Evolutionary conservation across 345 rosid genomes (phyloP), one percentile per base, ranked within the genome.

Genomic region (Populus davidiana): DNA sequence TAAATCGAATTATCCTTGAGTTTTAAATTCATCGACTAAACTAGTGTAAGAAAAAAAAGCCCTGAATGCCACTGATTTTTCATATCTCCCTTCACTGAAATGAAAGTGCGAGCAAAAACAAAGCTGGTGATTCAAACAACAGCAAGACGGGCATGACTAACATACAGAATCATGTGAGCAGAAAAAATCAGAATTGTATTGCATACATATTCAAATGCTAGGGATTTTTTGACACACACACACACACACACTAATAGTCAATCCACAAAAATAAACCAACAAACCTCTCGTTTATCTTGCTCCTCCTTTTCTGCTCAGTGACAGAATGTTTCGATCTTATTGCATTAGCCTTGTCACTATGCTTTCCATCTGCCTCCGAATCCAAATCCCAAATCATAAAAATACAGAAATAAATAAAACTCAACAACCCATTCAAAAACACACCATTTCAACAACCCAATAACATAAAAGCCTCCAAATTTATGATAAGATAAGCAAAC

Each of bases 241-340:
- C 27, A 27, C 27, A 27, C 27, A 27, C 27, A 27, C 27, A 27
- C 27, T 27, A 27, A 27, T 27, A 29, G 27, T 35, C 25, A 4
- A 8, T 29, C n/a, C 31, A 75, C 25, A 14, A 29, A 36, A 74
- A 62, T 61, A 35, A 14, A 71, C 61, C 38, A 67, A 29, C 72
- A 76, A 71, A 91, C 96, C 99, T 93, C 85, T 96, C 99, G 38
- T 96, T 96, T 78, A 96, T 96, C 88, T 93, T 96, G 91, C 97
- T 96, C 81, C 99, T 89, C 77, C 98, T 83, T 27, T 96, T 88
- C 86, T 93, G 99, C 85, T 96, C 98, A 1, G 96, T 96, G 59
- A 93, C 99, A 0, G 99, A 93, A 81, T 96, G 99, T 50, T 96
- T 96, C 41, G 98, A 96, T 75, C 99, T 90, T 59, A 89, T 85